These are phyloP conservation scores for Gossypium aridum DNA, from an alignment of 441 rosid species.

Conservation along the genomic window DNA sequence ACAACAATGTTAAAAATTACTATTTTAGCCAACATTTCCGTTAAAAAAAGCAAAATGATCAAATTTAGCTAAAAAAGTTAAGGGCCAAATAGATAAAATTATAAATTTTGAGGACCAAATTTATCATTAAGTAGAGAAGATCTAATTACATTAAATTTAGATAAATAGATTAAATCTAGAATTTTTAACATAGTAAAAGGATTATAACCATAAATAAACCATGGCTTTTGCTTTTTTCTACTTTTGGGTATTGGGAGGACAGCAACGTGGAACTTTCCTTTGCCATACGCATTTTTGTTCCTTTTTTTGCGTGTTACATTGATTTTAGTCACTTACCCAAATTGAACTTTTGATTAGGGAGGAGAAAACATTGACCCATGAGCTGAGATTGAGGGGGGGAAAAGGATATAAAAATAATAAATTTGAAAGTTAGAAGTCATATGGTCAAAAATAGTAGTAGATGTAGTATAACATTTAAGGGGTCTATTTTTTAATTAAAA, in stretches of 20 bases:
- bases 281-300: not conserved
- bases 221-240: conserved; percentile 8
- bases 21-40: no score
- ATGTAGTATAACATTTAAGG: not conserved
- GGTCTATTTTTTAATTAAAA: no score
- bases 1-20: no score
- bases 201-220: not conserved
- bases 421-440: not conserved
- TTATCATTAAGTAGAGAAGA: no score
- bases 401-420: not conserved
- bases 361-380: conserved; percentile 14
- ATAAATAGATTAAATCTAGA: no score
- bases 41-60: no score
- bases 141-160: not conserved
- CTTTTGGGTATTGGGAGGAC: not conserved
- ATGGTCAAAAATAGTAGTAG: not conserved
- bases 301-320: not conserved
- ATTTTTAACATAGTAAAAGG: not conserved
- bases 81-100: no score
- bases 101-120: no score
- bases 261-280: conserved; percentile 21
- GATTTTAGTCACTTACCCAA: not conserved
- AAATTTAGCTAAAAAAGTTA: no score
- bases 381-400: not conserved
- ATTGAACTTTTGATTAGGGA: not conserved